These are phyloP conservation scores for Racocetra persica DNA, from an alignment of 371 early-diverging fungal genomes.

Conservation along the genomic window DNA sequence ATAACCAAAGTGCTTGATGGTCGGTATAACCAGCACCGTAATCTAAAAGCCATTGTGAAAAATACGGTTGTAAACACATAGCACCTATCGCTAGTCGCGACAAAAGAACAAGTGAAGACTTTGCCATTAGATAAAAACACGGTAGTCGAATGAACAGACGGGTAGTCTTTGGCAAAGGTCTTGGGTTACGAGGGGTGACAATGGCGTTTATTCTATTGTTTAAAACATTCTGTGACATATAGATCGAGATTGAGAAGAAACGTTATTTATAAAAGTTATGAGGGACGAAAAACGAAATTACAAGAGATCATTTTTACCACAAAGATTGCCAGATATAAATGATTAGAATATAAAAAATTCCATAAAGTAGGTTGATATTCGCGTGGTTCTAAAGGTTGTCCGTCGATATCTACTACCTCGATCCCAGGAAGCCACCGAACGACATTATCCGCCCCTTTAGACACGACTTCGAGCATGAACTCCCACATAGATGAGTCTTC, in stretches of 20 bases:
- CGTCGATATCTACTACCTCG: conserved; percentile 6
- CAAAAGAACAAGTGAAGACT: conserved; percentile 30
- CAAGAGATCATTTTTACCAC: conserved; percentile 15
- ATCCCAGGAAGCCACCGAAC: conserved; percentile 17
- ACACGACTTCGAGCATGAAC: conserved; percentile 21
- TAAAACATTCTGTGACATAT: conserved; percentile 30
- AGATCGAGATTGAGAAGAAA: neutral
- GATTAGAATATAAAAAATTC: conserved; percentile 37
- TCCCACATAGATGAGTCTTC: conserved; percentile 21
- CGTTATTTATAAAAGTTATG: neutral
- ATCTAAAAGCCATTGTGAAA: conserved; percentile 1
- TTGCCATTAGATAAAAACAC: conserved; percentile 39
- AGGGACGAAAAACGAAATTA: neutral
- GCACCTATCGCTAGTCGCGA: conserved; percentile 19
- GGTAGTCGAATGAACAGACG: conserved; percentile 33
- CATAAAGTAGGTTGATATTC: conserved; percentile 41
- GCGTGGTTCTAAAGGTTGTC: conserved; percentile 19
- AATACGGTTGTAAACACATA: conserved; percentile 22
- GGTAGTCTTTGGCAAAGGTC: conserved; percentile 28
- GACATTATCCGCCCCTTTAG: conserved; percentile 16
- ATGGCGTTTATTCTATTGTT: conserved; percentile 43
- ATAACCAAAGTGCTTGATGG: conserved; percentile 42
- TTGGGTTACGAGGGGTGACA: conserved; percentile 39
- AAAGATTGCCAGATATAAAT: conserved; percentile 39
- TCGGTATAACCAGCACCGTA: conserved; percentile 38